These are phyloP conservation scores for Emergomyces orientalis DNA, from an alignment of 2,329 filamentous ascomycete genomes.

Conservation along the genomic window DNA sequence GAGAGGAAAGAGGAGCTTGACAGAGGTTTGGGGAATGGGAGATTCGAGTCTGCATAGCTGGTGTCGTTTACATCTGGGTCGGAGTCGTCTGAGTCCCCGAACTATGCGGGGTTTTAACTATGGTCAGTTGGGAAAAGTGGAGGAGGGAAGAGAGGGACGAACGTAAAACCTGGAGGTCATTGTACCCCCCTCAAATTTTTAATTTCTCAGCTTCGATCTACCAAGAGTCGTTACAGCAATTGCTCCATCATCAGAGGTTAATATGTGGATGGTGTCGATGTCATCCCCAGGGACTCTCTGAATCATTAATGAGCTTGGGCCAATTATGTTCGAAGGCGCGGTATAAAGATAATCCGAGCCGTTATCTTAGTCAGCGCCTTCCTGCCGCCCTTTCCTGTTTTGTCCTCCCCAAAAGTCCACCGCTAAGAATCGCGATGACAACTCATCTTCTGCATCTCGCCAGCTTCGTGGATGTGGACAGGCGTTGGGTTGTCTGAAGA, in stretches of 20 bases:
- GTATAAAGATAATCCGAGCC: background rate
- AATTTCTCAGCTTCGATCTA: background rate
- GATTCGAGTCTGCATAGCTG: conserved; percentile 49
- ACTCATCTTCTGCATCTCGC: conserved; percentile 18
- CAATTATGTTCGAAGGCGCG: background rate
- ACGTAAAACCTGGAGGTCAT: conserved; percentile 6
- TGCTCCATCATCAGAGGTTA: background rate
- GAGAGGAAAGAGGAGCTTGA: conserved; percentile 73
- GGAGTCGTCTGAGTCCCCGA: conserved; percentile 39
- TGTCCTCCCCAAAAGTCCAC: background rate
- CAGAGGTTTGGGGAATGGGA: conserved; percentile 83
- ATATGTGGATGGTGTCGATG: background rate
- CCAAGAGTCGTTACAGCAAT: background rate
- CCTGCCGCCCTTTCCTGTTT: background rate
- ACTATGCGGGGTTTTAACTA: conserved; percentile 22
- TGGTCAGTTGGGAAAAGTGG: background rate
- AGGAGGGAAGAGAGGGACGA: background rate
- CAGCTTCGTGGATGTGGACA: conserved; percentile 11
- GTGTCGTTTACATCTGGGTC: conserved; percentile 40
- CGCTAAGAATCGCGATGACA: conserved; percentile 12
- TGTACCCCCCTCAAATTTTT: background rate
- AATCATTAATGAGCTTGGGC: too few species aligned
- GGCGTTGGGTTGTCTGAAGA: conserved; percentile 1
- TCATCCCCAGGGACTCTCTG: too few species aligned
- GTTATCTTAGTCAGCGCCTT: background rate